A percentile compares a stretch with the other conserved stretches of the same genome.
Evolutionary conservation across 805 yeast genomes (phyloP).

Genomic region (Wickerhamiella allomyrinae): DNA sequence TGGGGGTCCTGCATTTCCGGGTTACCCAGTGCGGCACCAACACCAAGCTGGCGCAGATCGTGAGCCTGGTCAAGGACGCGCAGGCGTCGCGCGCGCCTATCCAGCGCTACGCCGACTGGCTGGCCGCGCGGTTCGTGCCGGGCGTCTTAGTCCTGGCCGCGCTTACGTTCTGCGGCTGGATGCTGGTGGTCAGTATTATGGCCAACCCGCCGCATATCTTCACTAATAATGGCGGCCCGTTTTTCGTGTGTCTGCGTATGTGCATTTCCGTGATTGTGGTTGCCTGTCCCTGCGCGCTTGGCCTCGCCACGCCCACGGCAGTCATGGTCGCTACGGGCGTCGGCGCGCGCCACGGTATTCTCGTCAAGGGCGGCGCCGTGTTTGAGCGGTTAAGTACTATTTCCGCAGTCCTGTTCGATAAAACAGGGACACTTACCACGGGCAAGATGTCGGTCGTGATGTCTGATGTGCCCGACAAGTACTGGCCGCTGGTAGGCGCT

Average conservation of each 20-base stretch:
- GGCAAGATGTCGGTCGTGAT: conserved; percentile 52
- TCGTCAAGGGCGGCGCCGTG: conserved; percentile 86
- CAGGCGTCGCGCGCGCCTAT: conserved; percentile 83
- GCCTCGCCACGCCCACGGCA: conserved; percentile 96
- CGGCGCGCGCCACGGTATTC: conserved; percentile 78
- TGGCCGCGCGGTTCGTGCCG: conserved; percentile 81
- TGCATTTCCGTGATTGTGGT: conserved; percentile 89
- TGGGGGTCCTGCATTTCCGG: conserved; percentile 51
- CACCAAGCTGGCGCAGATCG: conserved; percentile 79
- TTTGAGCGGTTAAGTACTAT: conserved; percentile 59
- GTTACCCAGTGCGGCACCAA: conserved; percentile 65
- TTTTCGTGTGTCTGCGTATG: conserved; percentile 56
- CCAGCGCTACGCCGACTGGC: conserved; percentile 71
- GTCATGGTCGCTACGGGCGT: conserved; percentile 98
- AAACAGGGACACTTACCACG: conserved; percentile 87
- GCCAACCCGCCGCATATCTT: conserved; percentile 37
- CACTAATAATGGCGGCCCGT: conserved; percentile 36
- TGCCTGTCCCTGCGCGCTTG: conserved; percentile 97
- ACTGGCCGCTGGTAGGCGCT: conserved; percentile 43
- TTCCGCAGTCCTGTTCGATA: conserved; percentile 68
- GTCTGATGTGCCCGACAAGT: conserved; percentile 17
- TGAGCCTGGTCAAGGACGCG: conserved; percentile 73
- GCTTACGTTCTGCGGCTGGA: conserved; percentile 56
- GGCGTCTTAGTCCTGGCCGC: conserved; percentile 46
- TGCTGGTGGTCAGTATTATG: conserved; percentile 27